Base-by-base conservation (phyloP, 225 moss, liverwort and hornwort genomes). In the Ulota crispa region DNA sequence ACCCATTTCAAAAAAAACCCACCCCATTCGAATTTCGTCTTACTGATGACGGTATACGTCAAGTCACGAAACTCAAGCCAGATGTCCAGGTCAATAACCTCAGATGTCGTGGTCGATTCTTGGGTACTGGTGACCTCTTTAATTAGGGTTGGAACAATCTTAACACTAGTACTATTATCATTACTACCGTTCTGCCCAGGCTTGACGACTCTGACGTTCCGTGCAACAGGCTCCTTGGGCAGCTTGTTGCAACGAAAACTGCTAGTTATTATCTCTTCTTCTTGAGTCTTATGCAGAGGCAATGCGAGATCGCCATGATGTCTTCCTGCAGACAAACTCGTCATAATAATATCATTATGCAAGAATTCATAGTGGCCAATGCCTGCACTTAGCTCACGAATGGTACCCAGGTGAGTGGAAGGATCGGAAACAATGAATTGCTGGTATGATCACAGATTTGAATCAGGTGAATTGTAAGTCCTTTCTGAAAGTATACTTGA, bases 1-100 rank as follows among this genome's bases (percentile, higher is more conserved):
- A 76, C 9, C 80, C 85, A 71, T 26, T 79, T 78, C 8, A 77
- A 23, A 45, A 62, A 41, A 34, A 34, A 34, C n/a, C n/a, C n/a
- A 57, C n/a, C 24, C 81, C 77, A 82, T 20, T 68, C 31, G 6
- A 83, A 69, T 65, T 86, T 89, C 75, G 81, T 88, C 85, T 86
- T 92, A 61, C 77, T 80, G 36, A 37, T 83, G 71, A 96, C 95
- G 4, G 89, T 86, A 85, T 96, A 96, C 1, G 91, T 91, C 24
- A 96, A 75, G 57, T 92, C 75, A 18, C 93, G 96, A 89, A 96
- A 96, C 82, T 93, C 96, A 63, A 96, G 86, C 75, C 84, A 88
- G 36, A 90, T 86, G 62, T 88, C 90, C 39, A 90, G 86, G 28
- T 77, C 61, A 21, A 80, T 55, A 24, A 80, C 75, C 61, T 65